Evolutionary conservation across 202 grass and related monocot genomes (phyloP).

Genomic region (Thinopyrum obtusiflorum): DNA sequence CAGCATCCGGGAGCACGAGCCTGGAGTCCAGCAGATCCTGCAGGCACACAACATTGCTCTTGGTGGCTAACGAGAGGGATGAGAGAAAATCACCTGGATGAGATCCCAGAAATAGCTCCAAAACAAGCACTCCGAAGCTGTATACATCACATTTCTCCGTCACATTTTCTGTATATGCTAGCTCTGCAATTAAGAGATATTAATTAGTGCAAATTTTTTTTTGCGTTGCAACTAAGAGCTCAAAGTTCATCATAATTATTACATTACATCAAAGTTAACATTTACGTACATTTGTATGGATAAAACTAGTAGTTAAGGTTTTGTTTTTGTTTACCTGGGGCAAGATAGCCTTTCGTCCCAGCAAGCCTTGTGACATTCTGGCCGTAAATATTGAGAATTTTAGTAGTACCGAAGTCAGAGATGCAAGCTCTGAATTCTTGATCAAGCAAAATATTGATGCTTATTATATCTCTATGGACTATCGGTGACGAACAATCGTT

Average conservation of each 20-base stretch:
- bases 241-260: background rate
- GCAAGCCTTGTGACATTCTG: background rate
- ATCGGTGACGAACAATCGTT: background rate
- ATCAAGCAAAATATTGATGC: background rate
- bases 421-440: background rate
- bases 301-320: background rate
- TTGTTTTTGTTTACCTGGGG: background rate
- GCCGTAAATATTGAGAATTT: background rate
- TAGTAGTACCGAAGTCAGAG: constrained; percentile 18
- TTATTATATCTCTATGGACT: background rate
- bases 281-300: background rate
- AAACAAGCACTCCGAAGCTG: too few relatives aligned
- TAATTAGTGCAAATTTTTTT: background rate
- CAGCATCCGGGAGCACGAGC: background rate
- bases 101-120: background rate
- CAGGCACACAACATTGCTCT: background rate
- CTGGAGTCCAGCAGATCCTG: background rate
- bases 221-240: background rate
- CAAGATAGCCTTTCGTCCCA: background rate
- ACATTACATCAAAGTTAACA: background rate
- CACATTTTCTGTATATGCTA: background rate
- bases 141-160: too few relatives aligned
- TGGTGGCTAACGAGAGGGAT: too few relatives aligned
- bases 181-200: background rate
- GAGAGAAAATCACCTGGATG: background rate